Percentiles rank a stretch among this genome's conserved stretches.
Conservation (phyloP, 2,329 filamentous ascomycete genomes). For the Colletotrichum incanum region DNA sequence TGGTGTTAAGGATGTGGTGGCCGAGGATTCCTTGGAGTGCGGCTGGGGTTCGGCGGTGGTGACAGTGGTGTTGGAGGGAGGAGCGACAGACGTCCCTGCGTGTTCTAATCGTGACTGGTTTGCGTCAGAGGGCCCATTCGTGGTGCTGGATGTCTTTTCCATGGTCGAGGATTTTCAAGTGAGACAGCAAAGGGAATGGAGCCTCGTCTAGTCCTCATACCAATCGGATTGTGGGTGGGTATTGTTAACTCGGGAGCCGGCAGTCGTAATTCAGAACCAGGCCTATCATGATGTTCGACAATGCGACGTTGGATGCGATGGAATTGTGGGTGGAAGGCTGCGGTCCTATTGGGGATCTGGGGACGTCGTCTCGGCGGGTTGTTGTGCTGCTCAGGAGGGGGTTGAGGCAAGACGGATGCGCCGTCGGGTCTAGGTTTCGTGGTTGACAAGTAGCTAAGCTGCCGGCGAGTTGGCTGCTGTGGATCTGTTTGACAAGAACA, state of each 20-base stretch:
- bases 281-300: constrained; percentile 43
- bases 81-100: constrained; percentile 44
- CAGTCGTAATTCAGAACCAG: constrained; percentile 39
- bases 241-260: constrained; percentile 43
- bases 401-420: constrained; percentile 29
- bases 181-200: constrained; percentile 44
- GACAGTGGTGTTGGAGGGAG: constrained; percentile 48
- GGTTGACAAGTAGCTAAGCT: constrained; percentile 31
- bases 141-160: constrained; percentile 54
- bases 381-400: constrained; percentile 2
- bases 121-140: constrained; percentile 49
- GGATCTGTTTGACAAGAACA: constrained; percentile 35
- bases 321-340: constrained; percentile 21
- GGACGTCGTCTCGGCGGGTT: constrained; percentile 5
- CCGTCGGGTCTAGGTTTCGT: constrained; percentile 35
- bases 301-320: constrained; percentile 40
- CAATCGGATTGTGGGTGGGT: constrained; percentile 38
- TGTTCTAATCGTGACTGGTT: constrained; percentile 42
- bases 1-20: constrained; percentile 54
- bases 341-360: constrained; percentile 24
- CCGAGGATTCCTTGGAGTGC: constrained; percentile 55
- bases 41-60: constrained; percentile 48
- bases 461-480: constrained; percentile 37
- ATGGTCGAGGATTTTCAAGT: constrained; percentile 51
- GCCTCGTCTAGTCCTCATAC: constrained; percentile 43